Evolutionary conservation across 345 rosid genomes (phyloP), one percentile per base, ranked within the genome.

Genomic region (Stellera chamaejasme): DNA sequence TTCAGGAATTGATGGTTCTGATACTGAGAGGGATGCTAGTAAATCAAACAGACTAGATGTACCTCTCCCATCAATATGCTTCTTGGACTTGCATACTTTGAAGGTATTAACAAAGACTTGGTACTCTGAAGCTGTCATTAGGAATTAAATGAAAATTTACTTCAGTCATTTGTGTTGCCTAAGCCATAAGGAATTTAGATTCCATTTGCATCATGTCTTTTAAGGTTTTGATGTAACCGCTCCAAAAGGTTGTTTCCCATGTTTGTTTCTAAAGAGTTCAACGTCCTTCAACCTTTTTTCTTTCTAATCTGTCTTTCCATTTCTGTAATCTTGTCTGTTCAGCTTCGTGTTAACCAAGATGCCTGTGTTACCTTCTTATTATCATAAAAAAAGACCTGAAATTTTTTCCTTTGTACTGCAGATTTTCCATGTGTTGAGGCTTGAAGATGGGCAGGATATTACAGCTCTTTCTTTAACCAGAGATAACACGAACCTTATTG

Each of bases 401-500:
- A 13, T 19, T 45, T 8, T 19, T 4, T 32, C 39, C 39, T 4
- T 32, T 32, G 7, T 32, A 12, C 56, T 72, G 64, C 83, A 93
- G 99, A 82, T 82, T 14, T 83, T 80, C 66, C 95, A 93, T 76
- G 85, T 74, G 45, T 43, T 87, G 54, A 79, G 77, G 70, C 87
- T 93, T 50, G 79, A 57, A 28, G 62, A 76, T 73, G 92, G 82
- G 55, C 91, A 90, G 73, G 88, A 87, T 72, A 87, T 93, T 54
- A 83, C 95, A 14, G 87, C 99, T 26, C 48, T 90, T 78, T 83
- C 95, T 36, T 73, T 90, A 23, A 90, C 76, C 75, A 65, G 66
- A 59, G 97, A 93, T 67, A 84, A 81, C 72, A 89, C 97, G 16
- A 93, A 87, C 79, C 90, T 93, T 49, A 63, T 93, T 69, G 95